These are phyloP conservation scores for Fusarium mangiferae DNA, from an alignment of 2,329 filamentous ascomycete genomes.

Conservation along the genomic window DNA sequence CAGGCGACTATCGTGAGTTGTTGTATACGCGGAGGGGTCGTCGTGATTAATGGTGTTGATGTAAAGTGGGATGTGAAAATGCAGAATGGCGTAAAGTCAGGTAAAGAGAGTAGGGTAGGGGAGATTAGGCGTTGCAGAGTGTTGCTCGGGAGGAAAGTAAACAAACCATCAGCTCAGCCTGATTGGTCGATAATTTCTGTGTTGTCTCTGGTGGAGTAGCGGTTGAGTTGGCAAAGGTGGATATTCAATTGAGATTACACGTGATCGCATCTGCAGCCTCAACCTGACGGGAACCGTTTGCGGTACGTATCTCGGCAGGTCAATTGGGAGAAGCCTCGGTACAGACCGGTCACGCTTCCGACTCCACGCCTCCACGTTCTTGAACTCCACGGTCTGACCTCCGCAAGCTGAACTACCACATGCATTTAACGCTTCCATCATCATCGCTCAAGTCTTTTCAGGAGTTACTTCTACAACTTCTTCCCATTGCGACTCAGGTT, in stretches of 20 bases:
- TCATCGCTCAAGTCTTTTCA: conserved; percentile 17
- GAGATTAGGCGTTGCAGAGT: conserved; percentile 34
- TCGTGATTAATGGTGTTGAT: conserved; percentile 27
- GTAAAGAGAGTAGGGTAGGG: conserved; percentile 6
- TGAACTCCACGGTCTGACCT: conserved; percentile 31
- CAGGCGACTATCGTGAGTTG: background rate
- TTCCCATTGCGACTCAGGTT: conserved; percentile 22
- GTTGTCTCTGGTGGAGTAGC: conserved; percentile 12
- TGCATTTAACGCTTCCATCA: conserved; percentile 41
- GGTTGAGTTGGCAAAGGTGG: conserved; percentile 26
- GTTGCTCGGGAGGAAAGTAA: conserved; percentile 58
- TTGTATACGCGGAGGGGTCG: background rate
- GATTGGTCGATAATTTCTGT: conserved; percentile 41
- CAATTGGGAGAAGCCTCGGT: conserved; percentile 47
- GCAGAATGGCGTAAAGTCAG: conserved; percentile 28
- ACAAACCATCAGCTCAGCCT: conserved; percentile 47
- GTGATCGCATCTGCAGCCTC: conserved; percentile 18
- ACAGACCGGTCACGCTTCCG: conserved; percentile 44
- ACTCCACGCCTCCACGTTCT: conserved; percentile 38
- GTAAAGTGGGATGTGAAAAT: conserved; percentile 35
- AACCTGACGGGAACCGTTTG: conserved; percentile 1
- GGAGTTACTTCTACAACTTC: conserved; percentile 2
- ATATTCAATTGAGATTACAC: conserved; percentile 1
- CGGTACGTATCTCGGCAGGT: conserved; percentile 32
- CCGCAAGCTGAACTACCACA: conserved; percentile 43